Percentiles rank a stretch among this genome's conserved stretches.
Evolutionary conservation across 495 filamentous ascomycete species (phyloP).

Genomic region (Amniculicola lignicola): DNA sequence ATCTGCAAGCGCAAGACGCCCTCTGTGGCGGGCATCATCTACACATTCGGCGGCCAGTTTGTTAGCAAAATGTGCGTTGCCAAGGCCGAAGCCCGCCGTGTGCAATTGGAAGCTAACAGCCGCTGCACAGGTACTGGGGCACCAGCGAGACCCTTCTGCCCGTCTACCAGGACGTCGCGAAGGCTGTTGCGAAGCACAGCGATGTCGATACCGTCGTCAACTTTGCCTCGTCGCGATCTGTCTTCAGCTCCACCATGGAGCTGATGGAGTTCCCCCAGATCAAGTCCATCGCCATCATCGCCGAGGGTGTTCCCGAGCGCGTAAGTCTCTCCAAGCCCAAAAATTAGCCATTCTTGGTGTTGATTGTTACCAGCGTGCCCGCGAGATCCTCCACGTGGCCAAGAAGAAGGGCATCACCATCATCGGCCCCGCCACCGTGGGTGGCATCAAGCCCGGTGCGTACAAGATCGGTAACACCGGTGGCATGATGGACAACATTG

Average conservation of each 20-base stretch:
- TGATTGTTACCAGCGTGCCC: slow-evolving; percentile 64
- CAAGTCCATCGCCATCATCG: slow-evolving; percentile 97
- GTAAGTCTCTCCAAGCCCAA: slow-evolving; percentile 52
- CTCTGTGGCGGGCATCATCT: slow-evolving; percentile 98
- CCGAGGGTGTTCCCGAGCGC: slow-evolving; percentile 97
- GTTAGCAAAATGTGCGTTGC: slow-evolving; percentile 90
- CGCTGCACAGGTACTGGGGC: slow-evolving; percentile 79
- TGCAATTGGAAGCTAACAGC: slow-evolving; percentile 24
- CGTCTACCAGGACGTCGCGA: slow-evolving; percentile 91
- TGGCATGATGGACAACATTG: slow-evolving; percentile 99
- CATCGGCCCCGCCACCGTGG: slow-evolving; percentile 96
- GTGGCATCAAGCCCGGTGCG: slow-evolving; percentile 97
- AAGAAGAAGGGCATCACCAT: slow-evolving; percentile 98
- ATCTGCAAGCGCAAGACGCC: slow-evolving; percentile 98
- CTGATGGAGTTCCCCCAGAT: slow-evolving; percentile 97
- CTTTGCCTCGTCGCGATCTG: slow-evolving; percentile 96
- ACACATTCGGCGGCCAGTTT: slow-evolving; percentile 99
- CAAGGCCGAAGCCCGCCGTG: slow-evolving; percentile 13
- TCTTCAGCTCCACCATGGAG: slow-evolving; percentile 97
- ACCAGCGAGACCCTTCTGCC: slow-evolving; percentile 98
- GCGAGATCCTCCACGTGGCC: slow-evolving; percentile 92
- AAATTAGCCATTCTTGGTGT: background rate
- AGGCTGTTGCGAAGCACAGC: slow-evolving; percentile 94
- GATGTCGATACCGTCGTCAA: slow-evolving; percentile 98
- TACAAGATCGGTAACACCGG: slow-evolving; percentile 99